Percentiles rank a stretch among this genome's conserved stretches.
These are phyloP conservation scores for Bifiguratus adelaidae DNA, from an alignment of 192 early-diverging fungal species.

Conservation along the genomic window DNA sequence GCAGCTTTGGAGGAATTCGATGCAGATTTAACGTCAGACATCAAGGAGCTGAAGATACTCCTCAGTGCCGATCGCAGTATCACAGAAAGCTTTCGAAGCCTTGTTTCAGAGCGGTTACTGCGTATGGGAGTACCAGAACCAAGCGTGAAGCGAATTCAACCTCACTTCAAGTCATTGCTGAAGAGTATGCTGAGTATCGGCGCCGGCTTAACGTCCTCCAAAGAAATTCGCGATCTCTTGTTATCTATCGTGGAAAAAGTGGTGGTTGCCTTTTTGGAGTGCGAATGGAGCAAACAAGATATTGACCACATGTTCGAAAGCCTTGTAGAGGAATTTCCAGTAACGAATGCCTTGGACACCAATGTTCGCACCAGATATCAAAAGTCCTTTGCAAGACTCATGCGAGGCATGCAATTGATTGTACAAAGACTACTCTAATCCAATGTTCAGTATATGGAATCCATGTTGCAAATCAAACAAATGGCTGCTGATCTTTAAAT, in stretches of 20 bases:
- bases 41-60: constrained; percentile 15
- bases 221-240: constrained; percentile 22
- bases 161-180: constrained; percentile 21
- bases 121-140: constrained; percentile 8
- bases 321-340: too few relatives aligned
- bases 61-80: constrained; percentile 15
- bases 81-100: constrained; percentile 16
- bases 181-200: constrained; percentile 20
- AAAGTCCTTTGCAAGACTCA: too few relatives aligned
- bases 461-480: too few relatives aligned
- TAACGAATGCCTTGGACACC: too few relatives aligned
- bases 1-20: constrained; percentile 23
- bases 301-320: too few relatives aligned
- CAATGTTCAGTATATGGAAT: too few relatives aligned
- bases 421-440: too few relatives aligned
- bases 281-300: too few relatives aligned
- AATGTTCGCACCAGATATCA: too few relatives aligned
- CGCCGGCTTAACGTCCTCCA: constrained; percentile 18
- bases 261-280: constrained; percentile 17
- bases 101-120: constrained; percentile 10
- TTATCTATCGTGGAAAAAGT: constrained; percentile 17
- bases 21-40: constrained; percentile 18
- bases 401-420: too few relatives aligned
- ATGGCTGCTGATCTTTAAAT: too few relatives aligned
- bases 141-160: constrained; percentile 20